Conservation (phyloP, 306 rosid species). For the Echinosophora koreensis region DNA sequence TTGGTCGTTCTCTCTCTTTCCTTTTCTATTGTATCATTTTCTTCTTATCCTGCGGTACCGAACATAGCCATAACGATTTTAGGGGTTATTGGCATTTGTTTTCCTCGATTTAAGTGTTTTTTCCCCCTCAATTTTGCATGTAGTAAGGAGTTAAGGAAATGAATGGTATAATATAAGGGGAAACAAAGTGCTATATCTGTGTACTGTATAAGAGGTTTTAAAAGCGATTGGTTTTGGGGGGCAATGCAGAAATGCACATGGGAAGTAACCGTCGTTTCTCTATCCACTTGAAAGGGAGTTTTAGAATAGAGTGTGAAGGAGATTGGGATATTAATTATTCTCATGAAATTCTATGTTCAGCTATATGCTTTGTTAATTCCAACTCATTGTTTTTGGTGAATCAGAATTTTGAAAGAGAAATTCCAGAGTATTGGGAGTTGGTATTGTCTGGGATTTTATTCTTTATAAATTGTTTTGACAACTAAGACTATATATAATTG, state of each 20-base stretch:
- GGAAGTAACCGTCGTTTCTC: conserved; percentile 51
- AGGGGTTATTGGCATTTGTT: conserved; percentile 18
- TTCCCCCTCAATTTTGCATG: conserved; percentile 45
- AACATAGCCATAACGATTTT: conserved; percentile 42
- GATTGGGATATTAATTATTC: conserved; percentile 44
- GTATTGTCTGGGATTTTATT: conserved; percentile 40
- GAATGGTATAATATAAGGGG: conserved; percentile 35
- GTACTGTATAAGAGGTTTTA: conserved; percentile 48
- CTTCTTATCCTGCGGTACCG: no score
- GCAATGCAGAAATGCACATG: conserved; percentile 66
- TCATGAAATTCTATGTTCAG: conserved; percentile 29
- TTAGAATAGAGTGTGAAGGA: conserved; percentile 33
- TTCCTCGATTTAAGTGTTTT: conserved; percentile 40
- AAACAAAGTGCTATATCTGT: conserved; percentile 46
- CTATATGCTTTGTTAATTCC: conserved; percentile 44
- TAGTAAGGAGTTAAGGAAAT: conserved; percentile 46
- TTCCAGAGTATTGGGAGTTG: conserved; percentile 46
- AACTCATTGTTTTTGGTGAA: conserved; percentile 47
- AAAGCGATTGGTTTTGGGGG: conserved; percentile 44
- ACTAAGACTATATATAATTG: conserved; percentile 52
- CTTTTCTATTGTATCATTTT: no score
- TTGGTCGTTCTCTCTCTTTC: no score
- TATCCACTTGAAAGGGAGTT: conserved; percentile 28
- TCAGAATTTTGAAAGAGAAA: conserved; percentile 48
- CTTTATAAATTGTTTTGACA: conserved; percentile 46